These are phyloP conservation scores for Phaeosphaeria sp. DNA, from an alignment of 2,329 filamentous ascomycete genomes.

Conservation along the genomic window DNA sequence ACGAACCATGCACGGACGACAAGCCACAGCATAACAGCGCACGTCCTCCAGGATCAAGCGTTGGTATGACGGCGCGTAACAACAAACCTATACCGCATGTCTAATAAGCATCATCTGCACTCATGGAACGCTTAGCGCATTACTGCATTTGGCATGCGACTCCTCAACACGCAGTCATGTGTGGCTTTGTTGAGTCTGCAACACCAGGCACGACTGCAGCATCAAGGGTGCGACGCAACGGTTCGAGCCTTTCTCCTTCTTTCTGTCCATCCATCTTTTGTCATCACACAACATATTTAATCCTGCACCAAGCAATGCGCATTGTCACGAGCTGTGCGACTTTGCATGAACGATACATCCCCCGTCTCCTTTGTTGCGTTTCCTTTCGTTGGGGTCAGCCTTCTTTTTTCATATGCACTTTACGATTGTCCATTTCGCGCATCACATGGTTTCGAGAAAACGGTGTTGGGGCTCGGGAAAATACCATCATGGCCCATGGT, in stretches of 20 bases:
- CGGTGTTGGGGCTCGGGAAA: constrained; percentile 27
- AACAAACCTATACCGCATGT: constrained; percentile 16
- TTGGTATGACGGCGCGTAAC: constrained; percentile 20
- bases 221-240: constrained; percentile 2
- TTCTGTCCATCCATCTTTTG: constrained; percentile 9
- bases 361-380: constrained; percentile 4
- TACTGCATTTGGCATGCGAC: constrained; percentile 25
- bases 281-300: constrained; percentile 34
- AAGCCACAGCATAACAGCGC: constrained; percentile 19
- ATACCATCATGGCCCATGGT: constrained; percentile 16
- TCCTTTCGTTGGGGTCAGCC: constrained; percentile 1
- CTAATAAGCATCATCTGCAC: constrained; percentile 13
- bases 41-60: constrained; percentile 21
- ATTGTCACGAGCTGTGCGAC: constrained; percentile 34
- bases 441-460: constrained; percentile 24
- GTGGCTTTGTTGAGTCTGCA: constrained; percentile 6
- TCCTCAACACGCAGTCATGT: constrained; percentile 14
- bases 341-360: constrained; percentile 29
- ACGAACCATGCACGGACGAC: constrained; percentile 31
- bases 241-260: constrained; percentile 4
- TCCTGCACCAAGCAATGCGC: constrained; percentile 28
- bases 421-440: constrained; percentile 16
- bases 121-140: constrained; percentile 26
- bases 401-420: constrained; percentile 12
- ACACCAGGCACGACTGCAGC: constrained; percentile 5